Percentiles rank a stretch among this genome's conserved stretches.
Evolutionary conservation across 306 rosid genomes (phyloP).

Genomic region (Calophaca sinica): DNA sequence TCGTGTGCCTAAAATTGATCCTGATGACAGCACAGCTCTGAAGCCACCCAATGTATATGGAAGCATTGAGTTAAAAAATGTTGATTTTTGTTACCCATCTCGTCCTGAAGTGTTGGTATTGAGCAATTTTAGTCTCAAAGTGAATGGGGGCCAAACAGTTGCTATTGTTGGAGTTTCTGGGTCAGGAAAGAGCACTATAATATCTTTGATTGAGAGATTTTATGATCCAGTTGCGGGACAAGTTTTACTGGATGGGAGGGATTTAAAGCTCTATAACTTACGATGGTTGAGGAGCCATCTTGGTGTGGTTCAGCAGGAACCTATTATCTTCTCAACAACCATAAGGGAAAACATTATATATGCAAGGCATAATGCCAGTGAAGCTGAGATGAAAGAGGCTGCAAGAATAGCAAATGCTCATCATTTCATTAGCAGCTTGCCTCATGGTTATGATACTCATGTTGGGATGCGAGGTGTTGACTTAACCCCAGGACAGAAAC

Average conservation of each 20-base stretch:
- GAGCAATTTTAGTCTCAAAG: slow-evolving; percentile 91
- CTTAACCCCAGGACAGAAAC: slow-evolving; percentile 97
- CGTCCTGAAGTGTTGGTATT: slow-evolving; percentile 95
- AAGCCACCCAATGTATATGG: slow-evolving; percentile 96
- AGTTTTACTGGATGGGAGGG: slow-evolving; percentile 88
- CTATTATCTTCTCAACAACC: slow-evolving; percentile 96
- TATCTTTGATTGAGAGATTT: slow-evolving; percentile 90
- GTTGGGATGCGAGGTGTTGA: slow-evolving; percentile 99
- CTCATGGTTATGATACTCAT: slow-evolving; percentile 99
- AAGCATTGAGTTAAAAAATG: slow-evolving; percentile 83
- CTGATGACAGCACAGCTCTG: slow-evolving; percentile 86
- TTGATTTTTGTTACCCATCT: slow-evolving; percentile 91
- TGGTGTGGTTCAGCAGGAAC: slow-evolving; percentile 98
- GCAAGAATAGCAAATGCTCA: slow-evolving; percentile 99
- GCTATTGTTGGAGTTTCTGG: slow-evolving; percentile 99
- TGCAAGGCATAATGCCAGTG: slow-evolving; percentile 99
- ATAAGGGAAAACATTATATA: slow-evolving; percentile 96
- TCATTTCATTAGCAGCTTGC: slow-evolving; percentile 98
- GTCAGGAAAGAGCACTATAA: slow-evolving; percentile 97
- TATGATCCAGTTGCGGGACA: slow-evolving; percentile 99
- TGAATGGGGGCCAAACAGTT: slow-evolving; percentile 91
- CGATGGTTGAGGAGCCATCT: slow-evolving; percentile 98
- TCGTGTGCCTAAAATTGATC: slow-evolving; percentile 91
- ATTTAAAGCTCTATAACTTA: slow-evolving; percentile 83
- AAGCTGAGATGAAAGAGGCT: slow-evolving; percentile 99